Evolutionary conservation across 129 eudicot species (phyloP).

Genomic region (Lactuca sativa): DNA sequence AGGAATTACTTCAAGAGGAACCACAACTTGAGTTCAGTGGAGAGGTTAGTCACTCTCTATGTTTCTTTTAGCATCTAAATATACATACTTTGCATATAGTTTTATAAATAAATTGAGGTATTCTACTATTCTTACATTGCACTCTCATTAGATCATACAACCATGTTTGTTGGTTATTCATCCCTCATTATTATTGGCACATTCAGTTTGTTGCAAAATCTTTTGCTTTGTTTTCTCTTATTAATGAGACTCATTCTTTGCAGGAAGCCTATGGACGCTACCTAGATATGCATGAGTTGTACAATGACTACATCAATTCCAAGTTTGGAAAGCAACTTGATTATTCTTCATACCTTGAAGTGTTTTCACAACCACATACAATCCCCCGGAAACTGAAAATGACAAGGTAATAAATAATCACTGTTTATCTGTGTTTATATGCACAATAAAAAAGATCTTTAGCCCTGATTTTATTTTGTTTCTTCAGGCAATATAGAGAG

Average conservation of each 20-base stretch:
- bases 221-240: too few species aligned
- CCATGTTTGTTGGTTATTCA: too few species aligned
- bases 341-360: slow-evolving; percentile 73
- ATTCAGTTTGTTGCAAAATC: not conserved
- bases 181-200: too few species aligned
- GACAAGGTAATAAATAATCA: slow-evolving; percentile 50
- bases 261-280: slow-evolving; percentile 96
- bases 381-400: slow-evolving; percentile 72
- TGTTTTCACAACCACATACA: slow-evolving; percentile 63
- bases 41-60: slow-evolving; percentile 57
- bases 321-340: slow-evolving; percentile 81
- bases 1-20: slow-evolving; percentile 82
- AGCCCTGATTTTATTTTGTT: slow-evolving; percentile 17
- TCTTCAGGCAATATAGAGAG: slow-evolving; percentile 75
- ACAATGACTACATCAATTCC: slow-evolving; percentile 73
- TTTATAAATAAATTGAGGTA: not conserved
- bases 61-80: not conserved
- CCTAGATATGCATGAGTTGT: slow-evolving; percentile 88
- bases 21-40: slow-evolving; percentile 91
- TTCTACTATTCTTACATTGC: too few species aligned
- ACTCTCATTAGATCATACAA: too few species aligned
- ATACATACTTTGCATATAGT: not conserved
- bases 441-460: not conserved
- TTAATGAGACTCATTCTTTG: slow-evolving; percentile 16
- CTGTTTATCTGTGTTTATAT: not conserved